Evolutionary conservation across 2,329 filamentous ascomycete genomes (phyloP).

Genomic region (Talaromyces sp.): DNA sequence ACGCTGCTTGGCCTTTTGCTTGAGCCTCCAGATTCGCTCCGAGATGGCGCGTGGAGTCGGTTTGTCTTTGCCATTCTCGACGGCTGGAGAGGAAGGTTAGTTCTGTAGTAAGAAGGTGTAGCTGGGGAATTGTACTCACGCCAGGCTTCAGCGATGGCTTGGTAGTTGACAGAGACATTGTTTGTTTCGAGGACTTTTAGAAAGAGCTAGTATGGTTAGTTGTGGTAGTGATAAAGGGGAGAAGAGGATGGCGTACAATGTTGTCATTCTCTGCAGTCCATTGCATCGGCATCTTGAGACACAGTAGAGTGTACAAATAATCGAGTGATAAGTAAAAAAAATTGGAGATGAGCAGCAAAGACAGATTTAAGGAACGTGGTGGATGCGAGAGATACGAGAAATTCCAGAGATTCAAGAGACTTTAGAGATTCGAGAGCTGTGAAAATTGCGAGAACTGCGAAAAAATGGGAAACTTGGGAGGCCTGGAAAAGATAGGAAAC

Average conservation of each 20-base stretch:
- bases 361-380: not conserved
- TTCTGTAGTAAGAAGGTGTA: not conserved
- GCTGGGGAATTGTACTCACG: not conserved
- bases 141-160: conserved; percentile 3
- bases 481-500: too few species aligned
- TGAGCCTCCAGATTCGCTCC: conserved; percentile 5
- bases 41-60: conserved; percentile 8
- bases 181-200: not conserved
- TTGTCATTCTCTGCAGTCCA: conserved; percentile 2
- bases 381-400: too few species aligned
- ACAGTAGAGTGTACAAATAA: not conserved
- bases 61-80: conserved; percentile 1
- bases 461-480: too few species aligned
- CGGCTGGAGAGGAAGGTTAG: not conserved
- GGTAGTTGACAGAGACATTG: not conserved
- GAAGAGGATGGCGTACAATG: not conserved
- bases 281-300: conserved; percentile 3
- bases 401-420: too few species aligned
- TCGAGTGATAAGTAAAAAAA: not conserved
- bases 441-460: too few species aligned
- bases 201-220: conserved; percentile 1
- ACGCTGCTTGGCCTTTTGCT: not conserved
- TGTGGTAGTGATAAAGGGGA: not conserved
- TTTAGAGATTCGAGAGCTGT: too few species aligned
- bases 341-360: not conserved